These are phyloP conservation scores for Yamadazyma nakazawae DNA, from an alignment of 805 yeast genomes.

Conservation along the genomic window DNA sequence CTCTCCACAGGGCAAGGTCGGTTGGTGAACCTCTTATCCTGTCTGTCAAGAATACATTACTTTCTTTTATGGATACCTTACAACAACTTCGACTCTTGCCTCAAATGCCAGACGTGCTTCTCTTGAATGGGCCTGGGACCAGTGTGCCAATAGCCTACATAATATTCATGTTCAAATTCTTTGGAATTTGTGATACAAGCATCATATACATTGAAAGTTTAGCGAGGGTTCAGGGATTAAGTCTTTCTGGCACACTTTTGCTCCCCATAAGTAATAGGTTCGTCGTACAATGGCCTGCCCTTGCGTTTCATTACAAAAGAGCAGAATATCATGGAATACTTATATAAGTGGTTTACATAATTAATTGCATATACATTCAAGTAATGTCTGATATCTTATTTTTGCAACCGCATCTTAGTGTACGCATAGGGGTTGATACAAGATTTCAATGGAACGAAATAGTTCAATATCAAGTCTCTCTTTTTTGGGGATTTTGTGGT, in stretches of 20 bases:
- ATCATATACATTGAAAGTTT: conserved; percentile 82
- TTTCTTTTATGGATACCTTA: conserved; percentile 32
- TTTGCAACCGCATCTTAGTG: conserved; percentile 3
- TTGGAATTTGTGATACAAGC: conserved; percentile 47
- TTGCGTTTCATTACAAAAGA: conserved; percentile 49
- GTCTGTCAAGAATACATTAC: conserved; percentile 45
- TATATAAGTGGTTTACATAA: conserved; percentile 37
- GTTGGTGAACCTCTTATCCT: conserved; percentile 55
- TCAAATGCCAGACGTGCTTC: conserved; percentile 40
- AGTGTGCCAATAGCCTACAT: conserved; percentile 65
- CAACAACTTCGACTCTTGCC: conserved; percentile 24
- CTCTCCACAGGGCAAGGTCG: conserved; percentile 53
- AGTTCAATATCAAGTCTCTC: background rate
- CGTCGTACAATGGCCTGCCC: conserved; percentile 83
- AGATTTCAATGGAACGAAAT: background rate
- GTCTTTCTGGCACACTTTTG: conserved; percentile 72
- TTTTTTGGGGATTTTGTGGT: too few relatives aligned
- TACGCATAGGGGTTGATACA: background rate
- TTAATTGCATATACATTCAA: background rate
- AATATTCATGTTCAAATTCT: conserved; percentile 47
- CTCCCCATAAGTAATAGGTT: conserved; percentile 73
- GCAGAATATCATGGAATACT: conserved; percentile 78
- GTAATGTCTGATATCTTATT: background rate
- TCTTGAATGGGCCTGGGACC: conserved; percentile 82
- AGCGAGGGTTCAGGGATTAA: conserved; percentile 73